Evolutionary conservation across 2,329 filamentous ascomycete genomes (phyloP).

Genomic region (Alternaria gansuensis): DNA sequence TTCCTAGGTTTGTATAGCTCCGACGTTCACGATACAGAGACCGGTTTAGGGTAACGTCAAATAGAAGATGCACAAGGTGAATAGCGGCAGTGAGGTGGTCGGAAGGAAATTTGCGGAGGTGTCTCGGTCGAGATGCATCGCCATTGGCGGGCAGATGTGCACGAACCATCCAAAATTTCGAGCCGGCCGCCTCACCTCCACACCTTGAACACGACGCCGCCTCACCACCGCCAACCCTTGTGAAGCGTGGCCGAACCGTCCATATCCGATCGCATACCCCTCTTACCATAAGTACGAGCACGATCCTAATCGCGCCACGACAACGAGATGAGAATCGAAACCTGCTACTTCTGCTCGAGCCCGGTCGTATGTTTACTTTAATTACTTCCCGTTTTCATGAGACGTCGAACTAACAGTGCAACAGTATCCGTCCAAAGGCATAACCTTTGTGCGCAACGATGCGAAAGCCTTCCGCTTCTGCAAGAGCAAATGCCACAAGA

Average conservation of each 20-base stretch:
- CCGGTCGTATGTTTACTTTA: constrained; percentile 49
- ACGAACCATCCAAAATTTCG: constrained; percentile 29
- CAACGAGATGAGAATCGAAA: constrained; percentile 48
- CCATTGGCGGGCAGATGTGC: constrained; percentile 24
- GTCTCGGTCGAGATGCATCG: constrained; percentile 29
- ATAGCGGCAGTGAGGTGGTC: constrained; percentile 14
- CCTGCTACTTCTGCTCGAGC: constrained; percentile 71
- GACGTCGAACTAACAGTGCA: constrained; percentile 6
- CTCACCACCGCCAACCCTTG: constrained; percentile 2
- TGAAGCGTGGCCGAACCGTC: constrained; percentile 1
- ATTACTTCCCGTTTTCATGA: neutral
- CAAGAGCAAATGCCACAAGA: constrained; percentile 66
- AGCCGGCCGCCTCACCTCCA: constrained; percentile 16
- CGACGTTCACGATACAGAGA: constrained; percentile 12
- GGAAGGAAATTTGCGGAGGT: constrained; percentile 32
- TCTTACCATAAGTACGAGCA: neutral
- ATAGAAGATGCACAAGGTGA: neutral
- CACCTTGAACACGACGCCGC: constrained; percentile 19
- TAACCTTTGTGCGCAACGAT: constrained; percentile 67
- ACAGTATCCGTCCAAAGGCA: constrained; percentile 53
- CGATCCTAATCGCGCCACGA: constrained; percentile 10
- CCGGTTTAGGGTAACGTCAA: constrained; percentile 3
- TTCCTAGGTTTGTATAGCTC: neutral
- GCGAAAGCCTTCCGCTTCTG: constrained; percentile 73
- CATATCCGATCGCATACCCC: neutral